Conservation (phyloP, 345 rosid genomes). For the Moricandia moricandioides region DNA sequence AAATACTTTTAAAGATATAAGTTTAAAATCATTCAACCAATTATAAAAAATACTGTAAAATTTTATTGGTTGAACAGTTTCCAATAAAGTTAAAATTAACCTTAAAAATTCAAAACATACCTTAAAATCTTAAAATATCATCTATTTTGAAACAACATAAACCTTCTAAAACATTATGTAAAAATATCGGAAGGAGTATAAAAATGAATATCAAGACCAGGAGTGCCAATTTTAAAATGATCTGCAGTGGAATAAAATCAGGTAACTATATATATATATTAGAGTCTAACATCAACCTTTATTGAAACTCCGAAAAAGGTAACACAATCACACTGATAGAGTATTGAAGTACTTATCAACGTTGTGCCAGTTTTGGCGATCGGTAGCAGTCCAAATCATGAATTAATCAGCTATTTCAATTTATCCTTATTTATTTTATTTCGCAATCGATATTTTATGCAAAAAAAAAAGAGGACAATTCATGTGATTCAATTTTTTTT, state of each 20-base stretch:
- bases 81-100: no score
- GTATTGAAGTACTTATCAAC: conserved; percentile 29
- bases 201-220: neutral
- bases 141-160: no score
- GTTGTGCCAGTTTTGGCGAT: conserved; percentile 32
- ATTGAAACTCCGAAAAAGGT: conserved; percentile 32
- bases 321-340: conserved; percentile 21
- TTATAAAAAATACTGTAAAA: no score
- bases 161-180: no score
- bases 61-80: no score
- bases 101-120: no score
- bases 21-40: no score
- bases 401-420: conserved; percentile 6
- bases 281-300: conserved; percentile 40
- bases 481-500: neutral
- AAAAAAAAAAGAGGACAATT: neutral
- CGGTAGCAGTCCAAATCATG: conserved; percentile 37
- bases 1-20: no score
- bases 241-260: neutral
- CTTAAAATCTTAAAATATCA: no score
- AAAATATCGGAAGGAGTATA: no score
- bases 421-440: conserved; percentile 6
- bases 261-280: conserved; percentile 24
- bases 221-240: conserved; percentile 6
- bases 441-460: neutral